Percentiles rank a stretch among this genome's conserved stretches.
These are phyloP conservation scores for Cichorium intybus DNA, from an alignment of 140 eudicot genomes.

Conservation along the genomic window DNA sequence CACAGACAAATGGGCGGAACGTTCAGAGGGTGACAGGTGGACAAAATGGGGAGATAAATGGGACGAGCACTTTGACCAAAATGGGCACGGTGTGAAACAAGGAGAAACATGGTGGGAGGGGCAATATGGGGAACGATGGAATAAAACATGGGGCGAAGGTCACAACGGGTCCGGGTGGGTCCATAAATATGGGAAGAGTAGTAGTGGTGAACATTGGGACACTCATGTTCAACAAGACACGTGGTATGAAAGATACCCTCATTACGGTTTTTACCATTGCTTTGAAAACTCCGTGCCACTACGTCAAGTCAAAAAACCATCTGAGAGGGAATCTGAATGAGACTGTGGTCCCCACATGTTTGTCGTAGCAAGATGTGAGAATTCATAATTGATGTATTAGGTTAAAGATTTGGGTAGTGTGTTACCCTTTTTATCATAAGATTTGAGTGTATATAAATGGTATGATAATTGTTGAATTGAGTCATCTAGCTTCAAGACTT, in stretches of 20 bases:
- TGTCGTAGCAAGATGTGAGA: neutral
- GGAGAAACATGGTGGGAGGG: conserved; percentile 99
- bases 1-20: conserved; percentile 97
- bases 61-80: conserved; percentile 74
- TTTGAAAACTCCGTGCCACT: conserved; percentile 74
- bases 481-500: neutral
- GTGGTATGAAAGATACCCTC: conserved; percentile 89
- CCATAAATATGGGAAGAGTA: conserved; percentile 90
- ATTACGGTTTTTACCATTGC: conserved; percentile 78
- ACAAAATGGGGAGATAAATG: conserved; percentile 96
- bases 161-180: conserved; percentile 93
- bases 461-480: no score
- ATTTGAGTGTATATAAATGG: neutral
- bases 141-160: conserved; percentile 94
- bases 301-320: conserved; percentile 78
- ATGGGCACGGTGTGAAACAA: conserved; percentile 84
- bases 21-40: conserved; percentile 84
- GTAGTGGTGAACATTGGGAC: conserved; percentile 98
- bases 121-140: conserved; percentile 81
- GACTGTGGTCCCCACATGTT: neutral
- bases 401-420: neutral
- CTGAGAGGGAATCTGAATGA: conserved; percentile 38
- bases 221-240: conserved; percentile 82
- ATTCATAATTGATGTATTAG: no score
- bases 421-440: neutral